Evolutionary conservation across 2,329 filamentous ascomycete species (phyloP).

Genomic region (Alternaria metachromatica): DNA sequence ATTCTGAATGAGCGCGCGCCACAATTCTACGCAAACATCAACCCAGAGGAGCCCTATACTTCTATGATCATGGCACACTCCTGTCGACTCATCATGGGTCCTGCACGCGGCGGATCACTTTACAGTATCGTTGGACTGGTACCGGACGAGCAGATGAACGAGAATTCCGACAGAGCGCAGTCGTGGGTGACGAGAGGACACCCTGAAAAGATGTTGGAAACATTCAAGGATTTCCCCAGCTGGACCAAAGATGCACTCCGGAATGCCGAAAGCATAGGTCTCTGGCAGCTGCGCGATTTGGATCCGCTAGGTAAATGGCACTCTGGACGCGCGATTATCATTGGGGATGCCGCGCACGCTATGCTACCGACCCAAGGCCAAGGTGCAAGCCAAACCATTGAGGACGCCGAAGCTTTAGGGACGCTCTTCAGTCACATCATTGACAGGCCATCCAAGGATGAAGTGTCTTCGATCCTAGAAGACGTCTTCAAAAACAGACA

Average conservation of each 20-base stretch:
- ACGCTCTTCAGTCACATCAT: slow-evolving; percentile 11
- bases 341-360: slow-evolving; percentile 61
- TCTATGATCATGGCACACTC: slow-evolving; percentile 57
- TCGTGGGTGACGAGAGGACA: slow-evolving; percentile 53
- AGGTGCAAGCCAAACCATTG: slow-evolving; percentile 61
- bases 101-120: slow-evolving; percentile 50
- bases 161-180: slow-evolving; percentile 43
- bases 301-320: slow-evolving; percentile 55
- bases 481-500: slow-evolving; percentile 27
- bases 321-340: slow-evolving; percentile 56
- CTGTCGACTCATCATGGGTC: slow-evolving; percentile 55
- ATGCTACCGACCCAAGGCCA: slow-evolving; percentile 62
- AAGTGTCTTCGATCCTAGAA: background rate
- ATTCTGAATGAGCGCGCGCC: slow-evolving; percentile 13
- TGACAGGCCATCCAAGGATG: background rate
- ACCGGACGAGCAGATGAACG: slow-evolving; percentile 53
- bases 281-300: slow-evolving; percentile 57
- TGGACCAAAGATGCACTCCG: slow-evolving; percentile 50
- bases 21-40: slow-evolving; percentile 36
- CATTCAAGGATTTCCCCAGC: slow-evolving; percentile 51
- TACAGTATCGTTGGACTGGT: slow-evolving; percentile 56
- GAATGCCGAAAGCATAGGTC: slow-evolving; percentile 43
- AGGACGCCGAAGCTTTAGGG: slow-evolving; percentile 57
- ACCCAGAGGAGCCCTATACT: slow-evolving; percentile 51
- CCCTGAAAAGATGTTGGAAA: slow-evolving; percentile 47